Percentiles rank a stretch among this genome's conserved stretches.
phyloP scores from a whole-genome alignment of 352 stramenopile genomes.

The Blastocystis sp. region DNA sequence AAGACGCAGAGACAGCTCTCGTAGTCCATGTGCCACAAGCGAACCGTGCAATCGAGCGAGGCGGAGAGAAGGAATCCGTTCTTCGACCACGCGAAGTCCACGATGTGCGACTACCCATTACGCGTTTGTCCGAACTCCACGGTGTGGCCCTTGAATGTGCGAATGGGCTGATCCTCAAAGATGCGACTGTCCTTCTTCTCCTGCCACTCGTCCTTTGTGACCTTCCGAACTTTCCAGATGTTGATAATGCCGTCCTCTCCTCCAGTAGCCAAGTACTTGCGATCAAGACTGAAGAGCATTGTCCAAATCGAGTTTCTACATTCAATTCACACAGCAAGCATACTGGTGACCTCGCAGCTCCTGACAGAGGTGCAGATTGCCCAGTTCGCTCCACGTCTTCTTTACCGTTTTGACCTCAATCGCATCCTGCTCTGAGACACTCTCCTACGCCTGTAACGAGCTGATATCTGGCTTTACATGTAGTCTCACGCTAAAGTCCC shows the following conservation, averaged over 20 bases:
- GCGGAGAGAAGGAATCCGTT: slow-evolving; percentile 78
- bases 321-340: not conserved
- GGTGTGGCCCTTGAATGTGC: slow-evolving; percentile 77
- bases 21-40: slow-evolving; percentile 78
- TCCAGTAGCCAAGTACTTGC: slow-evolving; percentile 78
- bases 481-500: not conserved
- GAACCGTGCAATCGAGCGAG: slow-evolving; percentile 78
- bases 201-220: slow-evolving; percentile 59
- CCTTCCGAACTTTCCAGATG: slow-evolving; percentile 72
- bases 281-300: slow-evolving; percentile 77
- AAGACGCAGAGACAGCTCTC: slow-evolving; percentile 77
- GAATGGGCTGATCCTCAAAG: slow-evolving; percentile 77
- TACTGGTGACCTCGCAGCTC: slow-evolving; percentile 37
- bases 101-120: slow-evolving; percentile 75
- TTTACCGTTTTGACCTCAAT: slow-evolving; percentile 41
- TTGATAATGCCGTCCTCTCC: slow-evolving; percentile 75
- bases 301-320: slow-evolving; percentile 76
- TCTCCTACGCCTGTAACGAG: not conserved
- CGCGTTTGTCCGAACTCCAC: slow-evolving; percentile 61
- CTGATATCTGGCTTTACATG: not conserved
- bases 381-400: slow-evolving; percentile 46
- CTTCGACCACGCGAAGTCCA: slow-evolving; percentile 78
- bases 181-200: slow-evolving; percentile 66
- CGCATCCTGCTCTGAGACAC: not conserved
- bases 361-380: slow-evolving; percentile 68